Base-by-base conservation (phyloP, 2,329 filamentous ascomycete genomes). In the Pyrenophora tritici-repentis region DNA sequence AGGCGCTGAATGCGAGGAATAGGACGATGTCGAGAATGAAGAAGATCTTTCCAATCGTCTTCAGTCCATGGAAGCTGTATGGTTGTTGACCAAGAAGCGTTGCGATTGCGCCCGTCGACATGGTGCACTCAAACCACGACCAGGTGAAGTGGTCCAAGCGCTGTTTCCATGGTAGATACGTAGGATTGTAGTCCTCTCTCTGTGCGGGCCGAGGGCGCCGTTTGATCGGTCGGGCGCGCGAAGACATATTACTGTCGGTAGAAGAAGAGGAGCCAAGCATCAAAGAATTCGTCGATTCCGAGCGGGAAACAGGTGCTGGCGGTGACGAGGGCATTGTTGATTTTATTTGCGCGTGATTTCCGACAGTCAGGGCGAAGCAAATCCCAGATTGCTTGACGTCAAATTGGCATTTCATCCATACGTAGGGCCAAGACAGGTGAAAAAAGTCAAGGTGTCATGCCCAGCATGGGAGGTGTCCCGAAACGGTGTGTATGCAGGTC, bases 91-190 rank as follows among this genome's bases (percentile, higher is more conserved):
- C 84, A 81, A 16, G 80, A 76, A 53, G 89, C 75, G 16, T 86
- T 66, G 1, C 87, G 80, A 91, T 72, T 0, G 86, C 88, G 32
- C 88, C 88, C 0, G 87, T 89, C 36, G 84, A 86, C 88, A 91
- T 91, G 1, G 86, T 86, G 35, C 86, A 77, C 2, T 87, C 88
- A 71, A 86, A 92, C 86, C 86, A 90, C 1, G 14, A 84, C 85
- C 86, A 67, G 10, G 61, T 62, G 16, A 67, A 63, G 33, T 67
- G 61, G 18, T 63, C 56, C 2, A 67, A 40, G 1, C 62, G 62
- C 46, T 61, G 50, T 33, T 38, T 57, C 59, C 61, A 63, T 39
- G 57, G 50, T 17, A 62, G 18, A 18, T 32, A 20, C 9, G 37
- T 47, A 9, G 56, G 49, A 32, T 53, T 56, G 34, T 55, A 53